These are phyloP conservation scores for Xylaria curta DNA, from an alignment of 495 filamentous ascomycete genomes.

Conservation along the genomic window DNA sequence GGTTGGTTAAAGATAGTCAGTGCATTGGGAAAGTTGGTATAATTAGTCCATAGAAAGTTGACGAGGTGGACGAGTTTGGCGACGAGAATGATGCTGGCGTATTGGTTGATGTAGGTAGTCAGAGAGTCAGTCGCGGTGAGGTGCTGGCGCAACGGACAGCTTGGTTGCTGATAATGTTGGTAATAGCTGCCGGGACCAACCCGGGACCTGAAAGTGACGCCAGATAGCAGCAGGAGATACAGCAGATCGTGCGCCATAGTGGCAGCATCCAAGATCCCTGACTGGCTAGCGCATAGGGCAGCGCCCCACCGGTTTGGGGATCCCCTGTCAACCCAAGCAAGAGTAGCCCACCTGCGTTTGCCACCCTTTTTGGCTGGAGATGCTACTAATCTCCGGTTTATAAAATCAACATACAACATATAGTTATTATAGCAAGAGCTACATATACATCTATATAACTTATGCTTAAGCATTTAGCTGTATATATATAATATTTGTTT, in stretches of 20 bases:
- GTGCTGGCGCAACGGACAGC: constrained; percentile 1
- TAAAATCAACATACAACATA: no score
- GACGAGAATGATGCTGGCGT: background rate
- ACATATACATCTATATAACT: no score
- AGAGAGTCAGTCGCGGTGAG: background rate
- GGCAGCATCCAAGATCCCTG: constrained; percentile 6
- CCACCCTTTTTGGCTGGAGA: no score
- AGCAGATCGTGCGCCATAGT: constrained; percentile 6
- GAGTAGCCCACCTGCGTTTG: no score
- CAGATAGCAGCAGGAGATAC: constrained; percentile 4
- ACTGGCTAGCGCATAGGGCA: background rate
- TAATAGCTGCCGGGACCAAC: background rate
- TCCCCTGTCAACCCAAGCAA: background rate
- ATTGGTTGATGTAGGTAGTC: background rate
- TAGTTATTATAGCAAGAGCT: no score
- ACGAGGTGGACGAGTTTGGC: background rate
- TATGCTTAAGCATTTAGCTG: no score
- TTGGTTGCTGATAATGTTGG: background rate
- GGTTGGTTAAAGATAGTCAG: constrained; percentile 5
- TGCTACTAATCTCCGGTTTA: no score
- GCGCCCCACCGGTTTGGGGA: constrained; percentile 1
- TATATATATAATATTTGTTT: no score
- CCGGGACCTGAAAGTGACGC: constrained; percentile 9
- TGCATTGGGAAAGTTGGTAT: background rate
- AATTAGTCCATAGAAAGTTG: background rate